Conservation (phyloP, 2,329 filamentous ascomycete genomes). For the Colletotrichum sp. region DNA sequence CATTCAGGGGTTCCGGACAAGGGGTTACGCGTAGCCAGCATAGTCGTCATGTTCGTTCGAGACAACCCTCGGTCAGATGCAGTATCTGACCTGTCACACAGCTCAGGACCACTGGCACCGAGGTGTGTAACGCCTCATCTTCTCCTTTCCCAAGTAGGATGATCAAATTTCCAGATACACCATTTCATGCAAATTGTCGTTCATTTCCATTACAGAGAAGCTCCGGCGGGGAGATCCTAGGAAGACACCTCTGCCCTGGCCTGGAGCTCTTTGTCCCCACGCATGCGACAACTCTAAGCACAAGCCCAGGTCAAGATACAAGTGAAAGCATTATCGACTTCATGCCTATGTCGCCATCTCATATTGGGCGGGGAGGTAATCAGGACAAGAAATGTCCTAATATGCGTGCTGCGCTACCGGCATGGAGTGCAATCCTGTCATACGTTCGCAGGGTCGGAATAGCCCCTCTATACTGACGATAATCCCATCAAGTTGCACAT, state of each 20-base stretch:
- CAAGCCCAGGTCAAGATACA: background rate
- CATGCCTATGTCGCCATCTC: background rate
- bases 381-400: background rate
- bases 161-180: background rate
- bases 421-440: background rate
- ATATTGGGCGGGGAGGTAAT: background rate
- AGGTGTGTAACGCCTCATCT: background rate
- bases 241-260: background rate
- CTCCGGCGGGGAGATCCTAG: background rate
- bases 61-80: background rate
- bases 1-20: background rate
- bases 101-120: background rate
- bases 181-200: background rate
- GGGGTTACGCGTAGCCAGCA: background rate
- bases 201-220: background rate
- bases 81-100: background rate
- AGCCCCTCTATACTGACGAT: background rate
- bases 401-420: background rate
- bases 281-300: background rate
- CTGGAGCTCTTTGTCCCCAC: background rate
- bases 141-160: background rate
- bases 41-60: background rate
- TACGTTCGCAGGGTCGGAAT: background rate
- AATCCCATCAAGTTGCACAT: background rate
- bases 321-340: background rate